Percentiles rank a stretch among this genome's conserved stretches.
These are phyloP conservation scores for Leucosporidium creatinivorum DNA, from an alignment of 768 basidiomycete species.

Conservation along the genomic window DNA sequence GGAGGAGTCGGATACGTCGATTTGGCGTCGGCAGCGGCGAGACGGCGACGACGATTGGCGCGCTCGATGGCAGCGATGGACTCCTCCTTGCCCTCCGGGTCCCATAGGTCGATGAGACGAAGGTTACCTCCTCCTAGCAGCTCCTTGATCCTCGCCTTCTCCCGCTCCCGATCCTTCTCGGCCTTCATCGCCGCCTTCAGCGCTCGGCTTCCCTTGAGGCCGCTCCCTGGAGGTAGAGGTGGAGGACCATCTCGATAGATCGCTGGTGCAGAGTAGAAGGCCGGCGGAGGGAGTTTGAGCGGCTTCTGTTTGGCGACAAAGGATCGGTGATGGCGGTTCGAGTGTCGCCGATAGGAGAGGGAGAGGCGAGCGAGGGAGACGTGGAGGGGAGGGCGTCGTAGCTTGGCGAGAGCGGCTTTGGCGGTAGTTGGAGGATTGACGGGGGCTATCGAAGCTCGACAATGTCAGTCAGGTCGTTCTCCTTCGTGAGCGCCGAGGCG, in stretches of 20 bases:
- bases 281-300: conserved; percentile 10
- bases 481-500: neutral
- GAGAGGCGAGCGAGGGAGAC: conserved; percentile 15
- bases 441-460: conserved; percentile 9
- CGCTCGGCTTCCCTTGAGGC: conserved; percentile 30
- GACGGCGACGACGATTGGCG: neutral
- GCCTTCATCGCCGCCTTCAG: conserved; percentile 32
- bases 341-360: conserved; percentile 9
- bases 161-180: conserved; percentile 29
- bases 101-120: conserved; percentile 14
- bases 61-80: conserved; percentile 7
- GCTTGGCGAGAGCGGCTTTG: conserved; percentile 33
- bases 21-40: conserved; percentile 1
- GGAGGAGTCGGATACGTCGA: conserved; percentile 19
- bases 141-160: conserved; percentile 25
- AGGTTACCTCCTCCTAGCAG: conserved; percentile 10
- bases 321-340: conserved; percentile 6
- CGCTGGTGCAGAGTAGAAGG: conserved; percentile 22
- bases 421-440: conserved; percentile 28
- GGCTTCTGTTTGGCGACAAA: conserved; percentile 11
- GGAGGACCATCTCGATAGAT: conserved; percentile 21
- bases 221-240: conserved; percentile 25
- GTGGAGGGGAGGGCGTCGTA: conserved; percentile 26
- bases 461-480: neutral
- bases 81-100: conserved; percentile 15